Evolutionary conservation across 176 grass and related monocot genomes (phyloP), one percentile per base, ranked within the genome.

Genomic region (Bromus sterilis): DNA sequence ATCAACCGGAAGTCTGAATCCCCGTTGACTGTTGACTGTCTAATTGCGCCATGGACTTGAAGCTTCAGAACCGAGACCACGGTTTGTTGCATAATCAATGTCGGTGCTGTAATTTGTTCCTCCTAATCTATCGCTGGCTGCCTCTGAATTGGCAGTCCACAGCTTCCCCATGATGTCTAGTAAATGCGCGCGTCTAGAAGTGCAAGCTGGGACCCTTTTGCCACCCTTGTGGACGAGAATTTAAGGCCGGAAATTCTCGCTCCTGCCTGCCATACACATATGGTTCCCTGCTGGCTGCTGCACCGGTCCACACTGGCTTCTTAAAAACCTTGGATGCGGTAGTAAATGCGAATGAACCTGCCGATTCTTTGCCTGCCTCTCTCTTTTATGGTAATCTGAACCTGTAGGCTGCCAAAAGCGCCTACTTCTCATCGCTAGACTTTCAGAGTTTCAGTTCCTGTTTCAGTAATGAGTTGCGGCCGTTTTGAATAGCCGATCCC

Each of bases 191-290:
- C 39, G 6, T 4, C 18, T 23, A 32, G 8, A 31, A 57, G 3
- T 59, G 23, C n/a, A 58, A 43, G 35, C 55, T 58, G 79, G 36
- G 79, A 11, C 66, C 66, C 53, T 46, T 28, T 33, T 18, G 63
- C 11, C 26, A 29, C 18, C 24, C 20, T 20, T 24, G 14, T 43
- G 28, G n/a, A n/a, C 20, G 46, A 26, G 34, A 42, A 57, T 68
- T 33, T 59, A 23, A 39, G 56, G 4, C 58, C 43, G 31, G 1
- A 58, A 66, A 43, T 66, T 49, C 66, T 56, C 37, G 63, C 53
- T 18, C 48, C 67, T 58, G 76, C 70, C n/a, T n/a, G n/a, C n/a
- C n/a, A n/a, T n/a, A n/a, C n/a, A n/a, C 81, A 74, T 20, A 46
- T 39, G 29, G 11, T 42, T 67, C 51, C 26, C 26, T 74, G 4